These are phyloP conservation scores for Hordeum vulgare DNA, from an alignment of 176 grass and related monocot species.

Conservation along the genomic window MorexV3_pseudomolecules_assembly NC_058520.1:563457002-563457501, in stretches of 20 bases:
- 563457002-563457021: background rate
- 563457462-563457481: conserved; percentile 91
- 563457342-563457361: background rate
- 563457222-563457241: conserved; percentile 80
- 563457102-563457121: background rate
- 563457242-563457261: conserved; percentile 90
- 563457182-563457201: background rate
- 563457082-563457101: background rate
- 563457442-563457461: conserved; percentile 97
- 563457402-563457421: background rate
- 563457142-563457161: conserved; percentile 15
- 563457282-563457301: conserved; percentile 41
- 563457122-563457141: background rate
- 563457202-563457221: background rate
- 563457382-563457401: background rate
- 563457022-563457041: background rate
- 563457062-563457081: background rate
- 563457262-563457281: conserved; percentile 91
- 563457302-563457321: background rate
- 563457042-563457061: background rate
- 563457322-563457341: background rate
- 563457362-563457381: background rate
- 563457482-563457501: conserved; percentile 82
- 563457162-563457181: background rate
- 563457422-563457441: conserved; percentile 60